Percentiles rank a stretch among this genome's conserved stretches.
These are phyloP conservation scores for Psilocybe tampanensis DNA, from an alignment of 768 basidiomycete genomes.

Conservation along the genomic window DNA sequence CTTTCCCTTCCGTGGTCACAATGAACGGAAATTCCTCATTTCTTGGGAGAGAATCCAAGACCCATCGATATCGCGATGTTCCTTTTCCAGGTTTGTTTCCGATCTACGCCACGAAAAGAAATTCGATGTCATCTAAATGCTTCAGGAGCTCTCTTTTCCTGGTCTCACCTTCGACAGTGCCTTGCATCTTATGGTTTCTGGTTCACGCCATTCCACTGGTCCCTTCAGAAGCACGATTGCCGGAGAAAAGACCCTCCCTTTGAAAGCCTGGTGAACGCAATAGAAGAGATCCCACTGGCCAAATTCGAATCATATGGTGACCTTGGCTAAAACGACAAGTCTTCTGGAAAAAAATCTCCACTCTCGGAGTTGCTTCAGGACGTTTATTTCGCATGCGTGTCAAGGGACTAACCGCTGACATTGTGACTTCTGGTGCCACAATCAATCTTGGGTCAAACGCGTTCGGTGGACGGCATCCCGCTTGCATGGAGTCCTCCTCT, in stretches of 20 bases:
- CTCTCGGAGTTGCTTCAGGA: conserved; percentile 12
- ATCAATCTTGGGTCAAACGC: not conserved
- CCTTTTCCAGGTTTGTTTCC: conserved; percentile 3
- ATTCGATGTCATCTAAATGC: not conserved
- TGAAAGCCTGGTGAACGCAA: conserved; percentile 3
- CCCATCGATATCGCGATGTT: conserved; percentile 24
- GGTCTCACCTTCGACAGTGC: not conserved
- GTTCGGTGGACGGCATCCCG: not conserved
- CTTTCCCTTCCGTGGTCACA: conserved; percentile 25
- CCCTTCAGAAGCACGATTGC: conserved; percentile 10
- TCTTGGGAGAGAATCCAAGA: conserved; percentile 6
- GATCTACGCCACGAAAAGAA: conserved; percentile 14
- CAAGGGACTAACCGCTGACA: conserved; percentile 11
- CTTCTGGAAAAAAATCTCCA: conserved; percentile 17
- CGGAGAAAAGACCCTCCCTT: not conserved
- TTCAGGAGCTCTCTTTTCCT: not conserved
- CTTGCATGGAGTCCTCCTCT: not conserved
- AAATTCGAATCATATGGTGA: conserved; percentile 14
- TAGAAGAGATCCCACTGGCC: not conserved
- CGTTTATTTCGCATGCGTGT: conserved; percentile 21
- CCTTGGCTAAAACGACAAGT: conserved; percentile 5
- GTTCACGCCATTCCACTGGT: conserved; percentile 16
- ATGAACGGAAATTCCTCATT: conserved; percentile 17
- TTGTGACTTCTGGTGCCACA: conserved; percentile 8
- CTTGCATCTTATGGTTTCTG: conserved; percentile 3